Percentiles rank a stretch among this genome's conserved stretches.
These are phyloP conservation scores for Beauveria rudraprayagi DNA, from an alignment of 2,329 filamentous ascomycete genomes.

Conservation along the genomic window DNA sequence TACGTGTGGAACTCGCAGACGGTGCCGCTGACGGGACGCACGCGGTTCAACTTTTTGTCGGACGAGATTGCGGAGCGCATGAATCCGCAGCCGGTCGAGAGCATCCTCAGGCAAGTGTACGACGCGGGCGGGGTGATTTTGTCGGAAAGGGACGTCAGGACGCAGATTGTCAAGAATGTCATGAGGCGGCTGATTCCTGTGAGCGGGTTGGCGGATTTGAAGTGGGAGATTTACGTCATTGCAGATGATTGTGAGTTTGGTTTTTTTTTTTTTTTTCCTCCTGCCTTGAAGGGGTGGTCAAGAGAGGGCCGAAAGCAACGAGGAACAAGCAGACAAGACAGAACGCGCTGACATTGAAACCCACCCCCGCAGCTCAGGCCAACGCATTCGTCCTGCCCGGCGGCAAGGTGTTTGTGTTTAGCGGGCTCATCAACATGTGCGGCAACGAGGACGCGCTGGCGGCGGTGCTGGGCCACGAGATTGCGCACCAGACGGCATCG, in stretches of 20 bases:
- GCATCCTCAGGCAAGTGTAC: conserved; percentile 45
- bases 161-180: conserved; percentile 51
- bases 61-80: conserved; percentile 44
- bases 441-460: conserved; percentile 61
- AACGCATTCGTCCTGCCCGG: conserved; percentile 76
- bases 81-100: conserved; percentile 19
- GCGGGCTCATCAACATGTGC: conserved; percentile 62
- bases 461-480: conserved; percentile 71
- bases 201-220: conserved; percentile 47
- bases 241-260: conserved; percentile 44
- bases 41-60: conserved; percentile 62
- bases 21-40: conserved; percentile 63
- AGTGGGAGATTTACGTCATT: conserved; percentile 71
- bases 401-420: conserved; percentile 74
- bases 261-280: too few species aligned
- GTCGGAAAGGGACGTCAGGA: conserved; percentile 49
- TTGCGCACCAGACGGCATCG: conserved; percentile 65
- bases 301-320: neutral
- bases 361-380: conserved; percentile 31
- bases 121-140: conserved; percentile 48
- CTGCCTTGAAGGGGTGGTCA: too few species aligned
- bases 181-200: conserved; percentile 60
- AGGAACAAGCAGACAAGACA: too few species aligned
- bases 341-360: conserved; percentile 1
- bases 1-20: conserved; percentile 64